Evolutionary conservation across 2,329 filamentous ascomycete species (phyloP).

Genomic region (Cucurbitaria berberidis): DNA sequence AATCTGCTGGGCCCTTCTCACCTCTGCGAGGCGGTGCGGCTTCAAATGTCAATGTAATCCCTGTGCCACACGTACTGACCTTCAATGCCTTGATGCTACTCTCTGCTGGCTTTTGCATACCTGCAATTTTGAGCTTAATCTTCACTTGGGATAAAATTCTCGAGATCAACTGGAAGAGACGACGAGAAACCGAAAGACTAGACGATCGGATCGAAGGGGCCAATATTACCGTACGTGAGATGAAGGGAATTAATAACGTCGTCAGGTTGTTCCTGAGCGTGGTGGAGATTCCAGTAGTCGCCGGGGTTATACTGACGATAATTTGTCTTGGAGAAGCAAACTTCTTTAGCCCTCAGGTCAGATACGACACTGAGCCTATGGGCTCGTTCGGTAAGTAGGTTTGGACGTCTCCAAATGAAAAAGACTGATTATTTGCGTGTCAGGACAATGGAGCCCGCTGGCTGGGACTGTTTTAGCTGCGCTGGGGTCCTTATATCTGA

Average conservation of each 20-base stretch:
- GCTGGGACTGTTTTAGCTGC: constrained; percentile 64
- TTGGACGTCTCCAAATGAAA: background rate
- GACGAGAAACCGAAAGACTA: constrained; percentile 43
- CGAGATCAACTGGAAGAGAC: constrained; percentile 64
- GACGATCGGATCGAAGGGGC: constrained; percentile 59
- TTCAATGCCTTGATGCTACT: constrained; percentile 67
- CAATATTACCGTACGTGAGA: constrained; percentile 59
- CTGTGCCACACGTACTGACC: constrained; percentile 60
- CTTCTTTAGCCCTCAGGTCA: constrained; percentile 64
- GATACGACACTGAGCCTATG: constrained; percentile 67
- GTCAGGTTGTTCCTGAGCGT: constrained; percentile 47
- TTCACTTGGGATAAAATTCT: constrained; percentile 70
- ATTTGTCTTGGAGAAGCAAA: constrained; percentile 68
- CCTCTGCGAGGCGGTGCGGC: constrained; percentile 62
- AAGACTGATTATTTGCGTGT: too few species aligned
- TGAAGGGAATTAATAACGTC: constrained; percentile 53
- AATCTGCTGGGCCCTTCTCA: constrained; percentile 58
- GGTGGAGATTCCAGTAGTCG: constrained; percentile 66
- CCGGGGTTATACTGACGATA: constrained; percentile 64
- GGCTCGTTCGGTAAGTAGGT: constrained; percentile 57
- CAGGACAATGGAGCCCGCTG: constrained; percentile 64
- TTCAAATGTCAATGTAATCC: constrained; percentile 68
- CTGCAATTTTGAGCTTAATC: constrained; percentile 65
- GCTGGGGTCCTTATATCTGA: constrained; percentile 64
- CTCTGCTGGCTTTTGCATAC: constrained; percentile 69